Evolutionary conservation across 306 rosid species (phyloP), one percentile per base, ranked within the genome.

Genomic region (Vachellia pachyceras): DNA sequence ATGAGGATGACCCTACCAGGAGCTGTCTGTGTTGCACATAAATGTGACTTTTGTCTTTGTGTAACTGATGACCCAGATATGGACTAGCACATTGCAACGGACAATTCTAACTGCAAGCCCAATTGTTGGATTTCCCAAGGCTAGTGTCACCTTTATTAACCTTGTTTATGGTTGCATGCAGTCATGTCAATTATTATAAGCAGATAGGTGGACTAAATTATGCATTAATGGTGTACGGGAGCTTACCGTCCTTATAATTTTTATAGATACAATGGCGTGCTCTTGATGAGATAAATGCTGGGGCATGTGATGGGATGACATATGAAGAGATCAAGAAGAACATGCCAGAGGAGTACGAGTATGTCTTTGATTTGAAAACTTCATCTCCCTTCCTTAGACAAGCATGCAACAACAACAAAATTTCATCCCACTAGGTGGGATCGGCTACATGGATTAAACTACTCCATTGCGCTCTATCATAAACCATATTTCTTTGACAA

Each of bases 51-150:
- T 69, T 77, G 47, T 75, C 10, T 18, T 42, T 78, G 45, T 69
- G 82, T 82, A 25, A 63, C 55, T 58, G 80, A 65, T 84, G 79
- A 20, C 73, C 73, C 79, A 95, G 99, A 95, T 95, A 86, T 95
- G 99, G 99, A 95, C 99, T 70, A 95, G 99, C 90, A 95, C 99
- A 1, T 87, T 95, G 87, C 94, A 95, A 88, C 96, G 99, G 78
- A 86, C 99, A 79, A 95, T 93, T 86, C 81, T 95, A 72, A 95
- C 99, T 5, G 99, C 99, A 54, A 90, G 82, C 76, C 96, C 89
- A 15, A 89, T 95, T 67, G 89, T 42, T 75, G 99, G 99, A 87
- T 92, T 95, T 89, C 98, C 99, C 17, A 95, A 95, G 98, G 98
- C 93, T 84, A 79, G 91, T 81, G 36, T 73, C 79, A 69, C 69